phyloP scores from a whole-genome alignment of 2,329 filamentous ascomycete species.

The Colletotrichum incanum region DNA sequence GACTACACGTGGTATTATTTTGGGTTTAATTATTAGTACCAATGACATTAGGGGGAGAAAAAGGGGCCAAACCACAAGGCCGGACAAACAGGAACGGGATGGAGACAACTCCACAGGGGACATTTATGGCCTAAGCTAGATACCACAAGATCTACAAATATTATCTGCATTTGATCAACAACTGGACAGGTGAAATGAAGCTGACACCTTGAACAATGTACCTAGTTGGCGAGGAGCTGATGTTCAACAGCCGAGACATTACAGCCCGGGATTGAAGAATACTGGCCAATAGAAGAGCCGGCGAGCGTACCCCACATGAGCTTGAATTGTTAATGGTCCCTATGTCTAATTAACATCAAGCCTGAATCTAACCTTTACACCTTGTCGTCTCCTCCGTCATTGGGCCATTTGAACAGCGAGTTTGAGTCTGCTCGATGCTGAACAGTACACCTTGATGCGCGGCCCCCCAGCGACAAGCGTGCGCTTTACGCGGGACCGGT shows the following conservation, averaged over 20 bases:
- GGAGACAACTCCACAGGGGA: not conserved
- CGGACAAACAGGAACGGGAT: not conserved
- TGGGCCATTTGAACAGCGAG: conserved; percentile 3
- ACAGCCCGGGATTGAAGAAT: not conserved
- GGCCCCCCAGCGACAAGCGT: conserved; percentile 33
- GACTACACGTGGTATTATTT: not conserved
- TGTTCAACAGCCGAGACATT: not conserved
- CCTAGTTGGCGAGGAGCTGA: not conserved
- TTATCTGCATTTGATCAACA: not conserved
- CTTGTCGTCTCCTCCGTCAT: not conserved
- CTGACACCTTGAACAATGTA: not conserved
- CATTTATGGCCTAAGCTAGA: not conserved
- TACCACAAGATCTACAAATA: not conserved
- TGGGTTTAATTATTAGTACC: not conserved
- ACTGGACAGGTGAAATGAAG: not conserved
- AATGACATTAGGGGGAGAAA: not conserved
- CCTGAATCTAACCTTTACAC: not conserved
- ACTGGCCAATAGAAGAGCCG: not conserved
- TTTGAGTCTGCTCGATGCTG: conserved; percentile 32
- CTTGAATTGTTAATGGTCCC: not conserved
- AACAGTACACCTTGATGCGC: conserved; percentile 38
- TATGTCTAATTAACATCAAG: not conserved
- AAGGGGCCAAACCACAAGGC: not conserved
- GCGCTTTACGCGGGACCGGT: conserved; percentile 33
- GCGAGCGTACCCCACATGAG: not conserved